A percentile compares a stretch with the other conserved stretches of the same genome.
These are phyloP conservation scores for Russula abietina DNA, from an alignment of 768 basidiomycete genomes.

Conservation along the genomic window DNA sequence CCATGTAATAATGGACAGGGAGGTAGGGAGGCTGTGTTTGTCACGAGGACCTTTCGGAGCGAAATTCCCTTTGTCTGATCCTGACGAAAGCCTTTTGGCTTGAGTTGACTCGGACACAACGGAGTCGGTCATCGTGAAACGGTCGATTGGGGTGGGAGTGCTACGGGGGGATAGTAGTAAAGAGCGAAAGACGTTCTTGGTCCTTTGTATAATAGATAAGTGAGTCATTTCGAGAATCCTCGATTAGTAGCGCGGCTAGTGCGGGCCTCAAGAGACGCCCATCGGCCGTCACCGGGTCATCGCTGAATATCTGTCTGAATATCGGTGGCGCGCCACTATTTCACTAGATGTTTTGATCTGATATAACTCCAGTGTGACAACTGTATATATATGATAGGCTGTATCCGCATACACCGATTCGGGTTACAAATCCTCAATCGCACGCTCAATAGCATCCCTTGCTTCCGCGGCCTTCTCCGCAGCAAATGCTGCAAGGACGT, in stretches of 20 bases:
- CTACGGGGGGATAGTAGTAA: background rate
- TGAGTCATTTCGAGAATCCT: background rate
- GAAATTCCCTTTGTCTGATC: conserved; percentile 11
- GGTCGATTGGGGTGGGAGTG: background rate
- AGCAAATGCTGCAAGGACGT: conserved; percentile 67
- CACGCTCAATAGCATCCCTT: conserved; percentile 27
- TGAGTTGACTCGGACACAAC: background rate
- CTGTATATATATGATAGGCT: conserved; percentile 1
- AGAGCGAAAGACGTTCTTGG: background rate
- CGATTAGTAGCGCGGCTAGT: too few relatives aligned
- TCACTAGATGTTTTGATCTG: too few relatives aligned
- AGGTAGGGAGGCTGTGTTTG: conserved; percentile 34
- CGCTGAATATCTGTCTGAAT: too few relatives aligned
- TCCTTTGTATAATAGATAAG: background rate
- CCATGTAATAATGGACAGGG: conserved; percentile 61
- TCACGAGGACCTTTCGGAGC: conserved; percentile 33
- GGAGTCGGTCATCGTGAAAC: background rate
- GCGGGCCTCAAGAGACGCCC: too few relatives aligned
- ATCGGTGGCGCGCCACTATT: conserved; percentile 1
- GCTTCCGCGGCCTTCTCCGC: conserved; percentile 31
- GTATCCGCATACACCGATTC: background rate
- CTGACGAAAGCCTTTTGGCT: background rate
- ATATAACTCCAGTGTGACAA: background rate
- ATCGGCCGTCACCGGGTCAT: too few relatives aligned
- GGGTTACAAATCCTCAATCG: conserved; percentile 25